Evolutionary conservation across 2,329 filamentous ascomycete species (phyloP), one percentile per base, ranked within the genome.

Genomic region (Exutisphaerella laricina): DNA sequence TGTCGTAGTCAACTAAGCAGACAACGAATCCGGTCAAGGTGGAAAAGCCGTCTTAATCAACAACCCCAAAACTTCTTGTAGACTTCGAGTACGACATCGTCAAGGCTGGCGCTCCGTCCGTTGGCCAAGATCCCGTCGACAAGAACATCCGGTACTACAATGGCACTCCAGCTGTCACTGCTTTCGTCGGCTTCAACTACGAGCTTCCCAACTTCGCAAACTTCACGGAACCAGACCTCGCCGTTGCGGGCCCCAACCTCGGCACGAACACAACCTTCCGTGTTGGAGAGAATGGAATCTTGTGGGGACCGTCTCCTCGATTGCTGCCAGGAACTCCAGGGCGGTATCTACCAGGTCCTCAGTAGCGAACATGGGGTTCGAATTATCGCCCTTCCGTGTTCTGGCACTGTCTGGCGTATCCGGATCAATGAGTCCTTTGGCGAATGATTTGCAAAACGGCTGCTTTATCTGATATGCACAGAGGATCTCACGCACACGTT

Each of bases 141-240:
- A 63, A 64, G 39, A 68, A 75, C 46, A 75, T 80, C 49, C 79
- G 73, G 73, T 79, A 79, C 55, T 80, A 78, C 60, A 76, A 79
- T 40, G 75, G 76, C 16, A 80, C 75, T 0, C 74, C 77, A 0
- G 73, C 73, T 0, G 70, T 75, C 0, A 75, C 72, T 51, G 74
- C 73, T 1, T 73, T 78, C 44, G 72, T 79, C 4, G 34, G 33
- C 26, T 34, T 38, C 28, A 74, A 79, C 62, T 77, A 73, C 32
- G 71, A 79, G 6, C 63, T 79, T 12, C 74, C 75, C 1, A 61
- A 56, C 10, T 73, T 68, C 54, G 68, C 66, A 48, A 64, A 71
- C 53, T 69, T 73, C 53, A 64, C 57, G n/a, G 65, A 66, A 2
- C 73, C 73, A 1, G 76, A 80, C 41, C 66, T 79, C 2, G 66